Base-by-base conservation (phyloP, 352 stramenopile species). In the Poterioochromonas sp. region DNA sequence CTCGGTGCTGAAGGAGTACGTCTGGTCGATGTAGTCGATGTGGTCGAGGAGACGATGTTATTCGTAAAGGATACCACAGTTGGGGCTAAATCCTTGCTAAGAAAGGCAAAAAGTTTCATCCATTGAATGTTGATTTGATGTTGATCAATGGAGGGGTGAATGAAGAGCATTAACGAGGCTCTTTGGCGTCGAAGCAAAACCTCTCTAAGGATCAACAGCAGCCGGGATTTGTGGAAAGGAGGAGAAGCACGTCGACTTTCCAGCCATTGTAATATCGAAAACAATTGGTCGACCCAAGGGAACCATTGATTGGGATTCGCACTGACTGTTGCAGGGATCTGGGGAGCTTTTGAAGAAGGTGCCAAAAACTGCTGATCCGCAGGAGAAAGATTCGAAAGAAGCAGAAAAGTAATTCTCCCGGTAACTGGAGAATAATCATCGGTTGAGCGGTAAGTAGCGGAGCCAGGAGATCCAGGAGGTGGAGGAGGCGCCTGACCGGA, bases 131-230 rank as follows among this genome's bases (percentile, higher is more conserved):
- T 74, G 2, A 18, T n/a, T 1, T 2, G 3, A 40, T 58, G 65
- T 53, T 12, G 22, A 3, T 54, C n/a, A n/a, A 11, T 8, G 8
- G 39, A 32, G 1, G 65, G 65, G 34, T 32, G 41, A 35, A 74
- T 0, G 22, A 74, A n/a, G 2, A 74, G 65, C 1, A 35, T 74
- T 1, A 58, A 39, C 11, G 40, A 3, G 8, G 20, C 5, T 18
- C 11, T 11, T n/a, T 58, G 37, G 8, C 65, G 37, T 1, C 29
- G 35, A 29, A 8, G 37, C 20, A 74, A 54, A 35, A 34, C 37
- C 35, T 74, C 65, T 53, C 65, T 3, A 22, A 74, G 40, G 22
- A 74, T 34, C 12, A 74, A 37, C 39, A 74, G 37, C 1, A 74
- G 5, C 0, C 65, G 37, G 5, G 39, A 58, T 18, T 39, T 53